phyloP scores from a whole-genome alignment of 2,329 filamentous ascomycete genomes.

The Diaporthe caulivora region DNA sequence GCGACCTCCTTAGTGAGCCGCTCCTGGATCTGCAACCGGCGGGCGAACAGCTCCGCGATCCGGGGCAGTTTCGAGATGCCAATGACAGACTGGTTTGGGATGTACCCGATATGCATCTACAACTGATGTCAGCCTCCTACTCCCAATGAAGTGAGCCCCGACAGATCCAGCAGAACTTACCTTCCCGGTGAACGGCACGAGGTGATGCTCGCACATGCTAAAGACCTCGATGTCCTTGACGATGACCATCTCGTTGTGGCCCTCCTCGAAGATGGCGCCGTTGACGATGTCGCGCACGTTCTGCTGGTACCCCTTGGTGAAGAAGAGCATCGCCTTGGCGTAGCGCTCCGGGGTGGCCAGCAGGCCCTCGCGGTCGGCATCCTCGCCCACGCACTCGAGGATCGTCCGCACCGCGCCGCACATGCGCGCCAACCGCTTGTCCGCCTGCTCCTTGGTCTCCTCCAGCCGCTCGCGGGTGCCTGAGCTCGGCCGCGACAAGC shows the following conservation, averaged over 20 bases:
- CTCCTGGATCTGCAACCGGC: slow-evolving; percentile 95
- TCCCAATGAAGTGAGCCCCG: fast-evolving
- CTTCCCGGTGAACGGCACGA: slow-evolving; percentile 97
- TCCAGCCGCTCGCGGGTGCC: slow-evolving; percentile 75
- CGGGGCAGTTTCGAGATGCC: slow-evolving; percentile 95
- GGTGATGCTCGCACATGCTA: slow-evolving; percentile 95
- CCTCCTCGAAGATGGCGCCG: slow-evolving; percentile 93
- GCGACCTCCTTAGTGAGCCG: slow-evolving; percentile 96
- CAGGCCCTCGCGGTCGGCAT: slow-evolving; percentile 74
- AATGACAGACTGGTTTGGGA: slow-evolving; percentile 90
- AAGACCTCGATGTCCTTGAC: slow-evolving; percentile 98
- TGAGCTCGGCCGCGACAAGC: slow-evolving; percentile 69
- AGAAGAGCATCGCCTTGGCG: slow-evolving; percentile 94
- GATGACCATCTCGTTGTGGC: slow-evolving; percentile 97
- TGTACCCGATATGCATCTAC: slow-evolving; percentile 99
- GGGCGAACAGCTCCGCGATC: slow-evolving; percentile 96
- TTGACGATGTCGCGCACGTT: slow-evolving; percentile 94
- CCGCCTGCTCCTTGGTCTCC: slow-evolving; percentile 65
- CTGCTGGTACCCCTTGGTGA: slow-evolving; percentile 97
- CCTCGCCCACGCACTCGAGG: slow-evolving; percentile 77
- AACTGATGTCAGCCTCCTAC: neutral
- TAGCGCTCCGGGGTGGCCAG: slow-evolving; percentile 84
- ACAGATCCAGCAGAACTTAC: slow-evolving; percentile 57
- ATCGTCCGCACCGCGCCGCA: slow-evolving; percentile 73
- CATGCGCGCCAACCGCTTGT: slow-evolving; percentile 68